phyloP scores from a whole-genome alignment of 345 rosid species.

The Carallia brachiata region DNA sequence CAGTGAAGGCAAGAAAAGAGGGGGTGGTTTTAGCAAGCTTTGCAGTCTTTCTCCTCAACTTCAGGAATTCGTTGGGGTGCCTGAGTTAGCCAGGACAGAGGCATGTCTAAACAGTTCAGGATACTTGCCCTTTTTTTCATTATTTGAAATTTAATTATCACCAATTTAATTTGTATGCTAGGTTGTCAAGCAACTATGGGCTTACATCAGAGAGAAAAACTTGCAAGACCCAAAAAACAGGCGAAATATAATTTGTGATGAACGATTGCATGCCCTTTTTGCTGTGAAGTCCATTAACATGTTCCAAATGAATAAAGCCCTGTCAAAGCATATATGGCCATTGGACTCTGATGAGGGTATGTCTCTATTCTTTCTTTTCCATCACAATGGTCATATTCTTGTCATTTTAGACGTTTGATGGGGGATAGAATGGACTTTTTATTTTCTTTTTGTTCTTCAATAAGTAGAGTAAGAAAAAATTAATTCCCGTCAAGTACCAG shows the following conservation, averaged over 20 bases:
- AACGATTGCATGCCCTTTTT: conserved; percentile 46
- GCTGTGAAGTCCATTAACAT: conserved; percentile 49
- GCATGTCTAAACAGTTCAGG: conserved; percentile 14
- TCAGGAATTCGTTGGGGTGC: conserved; percentile 34
- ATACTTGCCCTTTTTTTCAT: conserved; percentile 5
- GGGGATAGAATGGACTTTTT: not conserved
- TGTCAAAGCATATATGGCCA: conserved; percentile 63
- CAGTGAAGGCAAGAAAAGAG: conserved; percentile 40
- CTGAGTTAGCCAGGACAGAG: conserved; percentile 43
- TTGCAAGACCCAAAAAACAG: conserved; percentile 62
- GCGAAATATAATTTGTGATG: conserved; percentile 53
- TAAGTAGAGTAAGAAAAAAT: not conserved
- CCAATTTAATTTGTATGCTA: conserved; percentile 4
- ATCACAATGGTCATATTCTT: not conserved
- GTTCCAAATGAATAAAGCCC: conserved; percentile 64
- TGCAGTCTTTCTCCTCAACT: conserved; percentile 49
- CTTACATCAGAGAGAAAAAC: conserved; percentile 47
- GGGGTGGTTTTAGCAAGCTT: conserved; percentile 45
- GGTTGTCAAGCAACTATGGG: conserved; percentile 67
- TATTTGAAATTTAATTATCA: not conserved
- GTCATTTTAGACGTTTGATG: not conserved
- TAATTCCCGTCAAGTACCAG: not conserved
- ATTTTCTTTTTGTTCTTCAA: not conserved
- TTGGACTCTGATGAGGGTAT: conserved; percentile 43
- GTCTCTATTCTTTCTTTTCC: not conserved